Conservation (phyloP, 2,329 filamentous ascomycete species). For the Sordariomycetes sp. region DNA sequence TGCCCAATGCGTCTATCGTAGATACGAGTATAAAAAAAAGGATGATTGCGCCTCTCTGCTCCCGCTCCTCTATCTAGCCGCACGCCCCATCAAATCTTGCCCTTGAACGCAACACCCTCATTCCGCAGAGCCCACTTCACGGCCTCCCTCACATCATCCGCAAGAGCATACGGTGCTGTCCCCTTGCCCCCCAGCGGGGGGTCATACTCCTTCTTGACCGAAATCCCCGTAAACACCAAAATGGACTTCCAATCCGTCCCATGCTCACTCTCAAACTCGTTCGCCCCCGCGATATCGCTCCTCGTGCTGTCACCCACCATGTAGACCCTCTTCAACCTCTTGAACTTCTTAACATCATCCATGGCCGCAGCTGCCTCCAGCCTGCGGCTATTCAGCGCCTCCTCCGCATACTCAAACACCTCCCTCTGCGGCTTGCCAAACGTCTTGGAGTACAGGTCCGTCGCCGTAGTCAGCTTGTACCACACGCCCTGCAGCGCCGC, state of each 20-base stretch:
- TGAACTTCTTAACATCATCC: slow-evolving; percentile 9
- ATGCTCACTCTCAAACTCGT: slow-evolving; percentile 52
- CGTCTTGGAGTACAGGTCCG: slow-evolving; percentile 45
- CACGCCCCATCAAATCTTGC: neutral
- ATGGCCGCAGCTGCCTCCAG: slow-evolving; percentile 24
- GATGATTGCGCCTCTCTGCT: neutral
- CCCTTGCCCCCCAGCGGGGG: slow-evolving; percentile 10
- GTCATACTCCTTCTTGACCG: slow-evolving; percentile 16
- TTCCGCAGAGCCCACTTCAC: slow-evolving; percentile 62
- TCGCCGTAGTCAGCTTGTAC: slow-evolving; percentile 53
- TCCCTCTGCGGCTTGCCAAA: slow-evolving; percentile 71
- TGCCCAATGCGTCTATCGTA: no score
- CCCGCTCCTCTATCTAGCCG: neutral
- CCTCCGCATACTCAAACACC: slow-evolving; percentile 79
- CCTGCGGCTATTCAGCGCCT: slow-evolving; percentile 51
- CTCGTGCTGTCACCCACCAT: slow-evolving; percentile 91
- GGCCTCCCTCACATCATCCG: slow-evolving; percentile 63
- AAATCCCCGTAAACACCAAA: slow-evolving; percentile 72
- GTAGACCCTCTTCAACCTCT: slow-evolving; percentile 61
- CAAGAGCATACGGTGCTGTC: slow-evolving; percentile 35
- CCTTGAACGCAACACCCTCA: slow-evolving; percentile 24
- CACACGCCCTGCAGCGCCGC: slow-evolving; percentile 72
- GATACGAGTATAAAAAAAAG: no score
- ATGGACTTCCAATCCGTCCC: slow-evolving; percentile 68
- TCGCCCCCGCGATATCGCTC: slow-evolving; percentile 82